Base-by-base conservation (phyloP, 192 early-diverging fungal species). In the Coemansia sp. region DNA sequence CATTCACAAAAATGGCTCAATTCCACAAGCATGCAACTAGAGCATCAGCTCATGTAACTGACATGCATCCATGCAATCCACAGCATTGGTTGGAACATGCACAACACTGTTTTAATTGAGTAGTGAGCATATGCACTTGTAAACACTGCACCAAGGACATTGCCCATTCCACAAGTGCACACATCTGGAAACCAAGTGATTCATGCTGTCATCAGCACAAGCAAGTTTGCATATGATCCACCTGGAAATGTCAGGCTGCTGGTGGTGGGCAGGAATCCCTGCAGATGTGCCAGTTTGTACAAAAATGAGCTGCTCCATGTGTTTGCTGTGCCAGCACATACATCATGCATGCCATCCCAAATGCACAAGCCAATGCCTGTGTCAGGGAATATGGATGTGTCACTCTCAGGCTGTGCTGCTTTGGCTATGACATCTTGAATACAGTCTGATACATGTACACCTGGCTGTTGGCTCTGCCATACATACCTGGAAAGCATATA, bases 1-100 rank as follows among this genome's bases (percentile, higher is more conserved):
- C 88, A 67, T 90, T 91, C 66, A 94, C 86, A 93, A 92, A 58
- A 91, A 92, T 14, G 92, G 92, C 10, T 76, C 75, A 7, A 83
- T 83, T n/a, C 83, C 88, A 2, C 60, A 12, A 6, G 60, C 70
- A 2, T 84, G 45, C 0, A 77, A 71, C 9, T 59, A 50, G 15
- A 69, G 65, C 14, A 91, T 75, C 50, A 84, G 27, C 2, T 56
- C 66, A 65, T 87, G 85, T 45, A 92, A 62, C 61, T 80, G 76
- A 12, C 60, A 57, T 3, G 79, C 58, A 37, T 78, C 67, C 90
- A 92, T 91, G 21, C 84, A 62, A 3, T 90, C 92, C 7, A 62
- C 19, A 1, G 69, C 61, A 54, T 92, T 85, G 5, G 82, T 83
- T 1, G 90, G 85, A 19, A 94, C 89, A 39, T 71, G 71, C 1